Evolutionary conservation across 352 stramenopile genomes (phyloP).

Genomic region (Globisporangium cederbergense): DNA sequence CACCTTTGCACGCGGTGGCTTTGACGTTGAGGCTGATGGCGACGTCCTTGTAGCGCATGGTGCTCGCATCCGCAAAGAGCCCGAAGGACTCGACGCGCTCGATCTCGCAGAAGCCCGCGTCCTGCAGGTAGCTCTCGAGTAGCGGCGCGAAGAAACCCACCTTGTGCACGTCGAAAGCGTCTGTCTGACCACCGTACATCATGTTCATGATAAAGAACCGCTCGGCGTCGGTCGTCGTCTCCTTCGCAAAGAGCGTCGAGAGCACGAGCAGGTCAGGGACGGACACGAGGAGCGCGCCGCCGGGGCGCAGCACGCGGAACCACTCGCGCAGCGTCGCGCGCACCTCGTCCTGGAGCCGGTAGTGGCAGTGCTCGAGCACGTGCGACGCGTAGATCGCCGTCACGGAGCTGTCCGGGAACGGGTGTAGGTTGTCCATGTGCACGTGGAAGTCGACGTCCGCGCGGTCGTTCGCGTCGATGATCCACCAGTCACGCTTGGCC

Average conservation of each 20-base stretch:
- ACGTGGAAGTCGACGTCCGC: conserved; percentile 58
- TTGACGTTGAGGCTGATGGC: conserved; percentile 68
- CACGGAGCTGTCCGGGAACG: conserved; percentile 57
- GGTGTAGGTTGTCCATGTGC: conserved; percentile 65
- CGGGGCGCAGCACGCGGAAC: conserved; percentile 59
- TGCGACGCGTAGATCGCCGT: conserved; percentile 70
- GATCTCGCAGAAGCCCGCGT: conserved; percentile 60
- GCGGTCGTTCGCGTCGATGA: conserved; percentile 57
- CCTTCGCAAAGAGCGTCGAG: conserved; percentile 54
- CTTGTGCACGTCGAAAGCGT: conserved; percentile 75
- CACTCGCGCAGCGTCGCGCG: conserved; percentile 59
- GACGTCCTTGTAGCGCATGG: conserved; percentile 30
- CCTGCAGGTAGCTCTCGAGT: conserved; percentile 34
- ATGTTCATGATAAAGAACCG: conserved; percentile 65
- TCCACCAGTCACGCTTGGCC: conserved; percentile 48
- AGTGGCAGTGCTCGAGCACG: conserved; percentile 70
- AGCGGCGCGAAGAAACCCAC: conserved; percentile 67
- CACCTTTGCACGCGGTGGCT: conserved; percentile 31
- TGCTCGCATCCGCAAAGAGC: conserved; percentile 57
- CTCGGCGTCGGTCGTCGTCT: conserved; percentile 46
- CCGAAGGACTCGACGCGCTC: conserved; percentile 41
- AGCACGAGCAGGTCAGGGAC: conserved; percentile 67
- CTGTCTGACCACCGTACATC: conserved; percentile 68
- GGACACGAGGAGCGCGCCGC: conserved; percentile 50
- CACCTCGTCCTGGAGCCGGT: conserved; percentile 50